These are phyloP conservation scores for Myxozyma melibiosi DNA, from an alignment of 805 yeast genomes.

Conservation along the genomic window DNA sequence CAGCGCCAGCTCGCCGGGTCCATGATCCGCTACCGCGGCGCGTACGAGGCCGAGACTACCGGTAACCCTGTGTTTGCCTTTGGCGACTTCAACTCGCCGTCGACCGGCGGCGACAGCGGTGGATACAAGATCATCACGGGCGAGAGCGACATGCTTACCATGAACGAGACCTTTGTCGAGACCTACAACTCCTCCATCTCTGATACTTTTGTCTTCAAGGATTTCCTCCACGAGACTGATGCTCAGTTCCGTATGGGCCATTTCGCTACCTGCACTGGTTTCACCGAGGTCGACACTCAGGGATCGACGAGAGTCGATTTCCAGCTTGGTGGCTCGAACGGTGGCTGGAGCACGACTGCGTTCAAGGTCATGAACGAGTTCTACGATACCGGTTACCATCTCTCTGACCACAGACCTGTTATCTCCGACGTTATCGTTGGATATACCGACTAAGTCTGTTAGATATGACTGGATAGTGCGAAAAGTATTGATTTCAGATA, in stretches of 20 bases:
- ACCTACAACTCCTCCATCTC: conserved; percentile 7
- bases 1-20: conserved; percentile 21
- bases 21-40: conserved; percentile 14
- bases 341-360: not conserved
- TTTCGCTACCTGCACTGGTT: conserved; percentile 12
- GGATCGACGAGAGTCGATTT: conserved; percentile 10
- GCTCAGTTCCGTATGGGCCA: conserved; percentile 11
- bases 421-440: conserved; percentile 13
- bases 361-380: conserved; percentile 9
- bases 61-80: conserved; percentile 6
- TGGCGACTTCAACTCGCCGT: conserved; percentile 23
- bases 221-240: conserved; percentile 6
- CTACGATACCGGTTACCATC: conserved; percentile 7
- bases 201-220: conserved; percentile 8
- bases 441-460: not conserved
- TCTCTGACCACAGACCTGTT: conserved; percentile 19
- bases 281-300: not conserved
- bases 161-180: conserved; percentile 13
- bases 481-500: no score
- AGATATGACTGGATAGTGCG: not conserved
- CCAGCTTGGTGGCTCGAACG: conserved; percentile 9
- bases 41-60: conserved; percentile 17
- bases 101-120: conserved; percentile 8
- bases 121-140: conserved; percentile 23
- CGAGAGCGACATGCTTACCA: not conserved